Evolutionary conservation across 768 basidiomycete genomes (phyloP).

Genomic region (Cystofilobasidium macerans): DNA sequence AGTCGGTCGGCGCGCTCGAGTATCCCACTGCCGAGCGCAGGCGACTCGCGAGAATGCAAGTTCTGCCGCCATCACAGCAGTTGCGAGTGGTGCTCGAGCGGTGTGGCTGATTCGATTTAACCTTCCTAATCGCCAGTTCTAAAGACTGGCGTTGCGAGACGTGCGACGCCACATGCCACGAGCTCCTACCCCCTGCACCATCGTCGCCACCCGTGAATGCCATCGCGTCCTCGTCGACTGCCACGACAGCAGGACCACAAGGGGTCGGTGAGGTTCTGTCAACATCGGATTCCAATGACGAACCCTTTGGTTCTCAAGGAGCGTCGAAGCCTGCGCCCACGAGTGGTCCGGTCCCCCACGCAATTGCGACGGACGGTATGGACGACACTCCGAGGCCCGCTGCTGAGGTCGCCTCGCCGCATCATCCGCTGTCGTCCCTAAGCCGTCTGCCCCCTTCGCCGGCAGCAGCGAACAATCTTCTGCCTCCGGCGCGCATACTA

Average conservation of each 20-base stretch:
- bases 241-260: too few relatives aligned
- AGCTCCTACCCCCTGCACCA: slow-evolving; percentile 59
- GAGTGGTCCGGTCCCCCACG: neutral
- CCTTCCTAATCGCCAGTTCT: slow-evolving; percentile 46
- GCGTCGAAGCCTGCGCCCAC: too few relatives aligned
- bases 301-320: too few relatives aligned
- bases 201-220: neutral
- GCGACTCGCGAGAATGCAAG: slow-evolving; percentile 64
- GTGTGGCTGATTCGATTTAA: too few relatives aligned
- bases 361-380: neutral
- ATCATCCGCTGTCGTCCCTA: neutral
- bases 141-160: slow-evolving; percentile 68
- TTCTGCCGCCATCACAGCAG: slow-evolving; percentile 26
- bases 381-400: neutral
- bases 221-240: neutral
- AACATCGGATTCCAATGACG: too few relatives aligned
- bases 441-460: neutral
- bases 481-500: too few relatives aligned
- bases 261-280: too few relatives aligned
- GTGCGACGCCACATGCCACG: slow-evolving; percentile 57
- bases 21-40: slow-evolving; percentile 63
- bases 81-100: too few relatives aligned
- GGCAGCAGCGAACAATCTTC: neutral
- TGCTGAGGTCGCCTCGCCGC: neutral
- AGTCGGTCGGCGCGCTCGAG: slow-evolving; percentile 78